These are phyloP conservation scores for Colletotrichum lini DNA, from an alignment of 2,329 filamentous ascomycete genomes.

Conservation along the genomic window DNA sequence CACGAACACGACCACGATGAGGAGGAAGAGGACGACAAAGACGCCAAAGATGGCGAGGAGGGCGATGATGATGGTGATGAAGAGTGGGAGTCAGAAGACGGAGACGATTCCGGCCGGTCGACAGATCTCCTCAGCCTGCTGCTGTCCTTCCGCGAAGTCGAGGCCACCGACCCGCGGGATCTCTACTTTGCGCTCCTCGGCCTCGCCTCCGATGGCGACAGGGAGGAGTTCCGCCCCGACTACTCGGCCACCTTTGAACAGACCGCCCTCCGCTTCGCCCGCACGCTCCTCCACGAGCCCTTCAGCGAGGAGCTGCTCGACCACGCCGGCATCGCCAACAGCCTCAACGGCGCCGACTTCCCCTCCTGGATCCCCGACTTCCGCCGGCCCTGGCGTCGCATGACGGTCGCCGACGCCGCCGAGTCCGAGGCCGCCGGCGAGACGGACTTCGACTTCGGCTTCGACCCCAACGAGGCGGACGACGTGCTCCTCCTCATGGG, in stretches of 20 bases:
- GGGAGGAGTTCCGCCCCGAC: constrained; percentile 37
- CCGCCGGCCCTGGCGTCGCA: constrained; percentile 36
- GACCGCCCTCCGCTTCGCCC: constrained; percentile 37
- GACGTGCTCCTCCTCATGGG: constrained; percentile 37
- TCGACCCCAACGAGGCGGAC: constrained; percentile 33
- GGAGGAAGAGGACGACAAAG: not conserved
- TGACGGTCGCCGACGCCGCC: constrained; percentile 40
- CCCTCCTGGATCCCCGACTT: constrained; percentile 41
- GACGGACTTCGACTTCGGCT: constrained; percentile 39
- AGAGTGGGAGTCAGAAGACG: constrained; percentile 37
- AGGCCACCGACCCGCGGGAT: constrained; percentile 40
- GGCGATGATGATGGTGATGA: constrained; percentile 4
- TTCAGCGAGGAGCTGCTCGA: constrained; percentile 41
- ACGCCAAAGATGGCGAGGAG: not conserved
- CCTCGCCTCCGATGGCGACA: constrained; percentile 41
- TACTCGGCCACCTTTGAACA: constrained; percentile 38
- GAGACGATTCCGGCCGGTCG: constrained; percentile 20
- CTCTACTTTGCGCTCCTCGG: constrained; percentile 38
- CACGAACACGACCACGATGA: constrained; percentile 4
- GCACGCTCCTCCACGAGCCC: constrained; percentile 37
- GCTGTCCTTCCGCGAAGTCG: constrained; percentile 41
- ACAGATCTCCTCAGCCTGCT: constrained; percentile 38
- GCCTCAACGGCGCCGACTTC: constrained; percentile 32
- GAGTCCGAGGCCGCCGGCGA: constrained; percentile 40
- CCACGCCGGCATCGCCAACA: constrained; percentile 31